Percentiles rank a stretch among this genome's conserved stretches.
Conservation (phyloP, 768 basidiomycete species). For the Amanita polypyramis region DNA sequence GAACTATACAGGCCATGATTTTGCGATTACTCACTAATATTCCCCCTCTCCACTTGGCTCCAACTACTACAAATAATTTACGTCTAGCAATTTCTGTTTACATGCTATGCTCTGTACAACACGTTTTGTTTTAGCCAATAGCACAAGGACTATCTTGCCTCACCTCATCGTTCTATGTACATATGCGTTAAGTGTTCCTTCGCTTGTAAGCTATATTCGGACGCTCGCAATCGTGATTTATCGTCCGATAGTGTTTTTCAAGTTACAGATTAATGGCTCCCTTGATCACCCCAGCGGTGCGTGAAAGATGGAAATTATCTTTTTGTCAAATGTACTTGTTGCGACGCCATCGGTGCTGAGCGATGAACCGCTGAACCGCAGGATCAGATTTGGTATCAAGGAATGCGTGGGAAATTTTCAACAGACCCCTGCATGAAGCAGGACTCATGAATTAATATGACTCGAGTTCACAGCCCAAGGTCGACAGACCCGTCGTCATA, state of each 20-base stretch:
- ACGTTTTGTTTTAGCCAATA: background rate
- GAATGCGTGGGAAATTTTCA: too few relatives aligned
- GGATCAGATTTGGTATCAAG: too few relatives aligned
- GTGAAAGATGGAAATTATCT: background rate
- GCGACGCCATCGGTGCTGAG: too few relatives aligned
- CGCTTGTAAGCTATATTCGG: background rate
- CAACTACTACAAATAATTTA: background rate
- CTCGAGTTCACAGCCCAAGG: too few relatives aligned
- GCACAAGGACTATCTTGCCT: background rate
- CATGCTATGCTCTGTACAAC: constrained; percentile 7
- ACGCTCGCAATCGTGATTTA: background rate
- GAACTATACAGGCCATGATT: too few relatives aligned
- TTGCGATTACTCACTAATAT: too few relatives aligned
- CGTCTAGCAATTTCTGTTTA: background rate
- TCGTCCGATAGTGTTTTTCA: background rate
- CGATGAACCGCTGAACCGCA: too few relatives aligned
- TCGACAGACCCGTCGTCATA: too few relatives aligned
- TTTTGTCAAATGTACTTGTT: too few relatives aligned
- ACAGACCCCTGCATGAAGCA: too few relatives aligned
- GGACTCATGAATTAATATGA: too few relatives aligned
- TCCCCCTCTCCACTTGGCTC: background rate
- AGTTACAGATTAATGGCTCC: background rate
- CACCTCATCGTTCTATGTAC: background rate
- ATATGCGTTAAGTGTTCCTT: background rate
- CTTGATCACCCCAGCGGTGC: too few relatives aligned